Base-by-base conservation (phyloP, 2,329 filamentous ascomycete genomes). In the Trichothecium roseum region DNA sequence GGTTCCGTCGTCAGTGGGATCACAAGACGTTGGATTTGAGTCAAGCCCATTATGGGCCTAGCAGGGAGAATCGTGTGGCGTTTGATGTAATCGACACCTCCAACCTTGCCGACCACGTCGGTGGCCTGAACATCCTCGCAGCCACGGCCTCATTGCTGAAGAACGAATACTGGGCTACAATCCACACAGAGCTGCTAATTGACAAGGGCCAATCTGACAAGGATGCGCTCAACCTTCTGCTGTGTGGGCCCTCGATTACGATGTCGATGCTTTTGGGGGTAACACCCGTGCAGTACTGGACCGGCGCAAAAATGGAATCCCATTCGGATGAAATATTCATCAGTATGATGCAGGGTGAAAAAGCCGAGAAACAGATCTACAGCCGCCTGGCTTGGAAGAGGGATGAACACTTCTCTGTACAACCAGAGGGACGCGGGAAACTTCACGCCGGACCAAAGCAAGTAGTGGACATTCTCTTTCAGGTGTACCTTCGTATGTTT, bases 31-130 rank as follows among this genome's bases (percentile, higher is more conserved):
- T 75, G 3, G 38, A 49, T 2, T 53, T 78, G 4, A 62, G 72
- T 32, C 31, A 47, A 2, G 40, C 39, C 2, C 56, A 59, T 4
- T 75, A 74, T 42, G 48, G 51, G 2, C 41, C 43, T 4, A 36
- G 35, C 6, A 47, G 48, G 2, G 34, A 37, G 12, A 64, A 57
- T 1, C 65, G 69, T 0, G 50, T 42, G 4, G 30, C 37, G 4
- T 80, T 78, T 43, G 64, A 77, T 45, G 55, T 69, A 4, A 69
- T 80, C 36, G 72, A 80, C 41, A 74, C 70, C 0, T 63, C 61
- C 3, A 63, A 65, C 32, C 46, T 66, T 2, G 48, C 53, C 4
- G 62, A 63, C 29, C 59, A 62, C 26, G 49, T 65, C 9, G 60
- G 55, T 1, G 44, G 55, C 3, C 41, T 66, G 13, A 54, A 60